phyloP scores from a whole-genome alignment of 176 grass and related monocot genomes.

The Dendrocalamus sinicus region DNA sequence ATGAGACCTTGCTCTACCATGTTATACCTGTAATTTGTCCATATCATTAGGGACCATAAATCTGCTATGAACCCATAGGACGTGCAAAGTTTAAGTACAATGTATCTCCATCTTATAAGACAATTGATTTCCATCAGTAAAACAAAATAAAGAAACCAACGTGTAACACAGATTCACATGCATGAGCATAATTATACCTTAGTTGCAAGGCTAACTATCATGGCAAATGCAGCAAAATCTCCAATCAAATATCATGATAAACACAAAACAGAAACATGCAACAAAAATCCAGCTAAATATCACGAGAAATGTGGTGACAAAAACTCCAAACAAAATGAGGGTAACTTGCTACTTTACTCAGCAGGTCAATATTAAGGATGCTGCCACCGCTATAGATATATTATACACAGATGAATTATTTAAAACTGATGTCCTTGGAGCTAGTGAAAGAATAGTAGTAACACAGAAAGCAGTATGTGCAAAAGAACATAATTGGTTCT shows the following conservation, averaged over 20 bases:
- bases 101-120: background rate
- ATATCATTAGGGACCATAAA: conserved; percentile 25
- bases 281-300: background rate
- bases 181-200: background rate
- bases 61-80: background rate
- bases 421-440: background rate
- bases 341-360: background rate
- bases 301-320: background rate
- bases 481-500: background rate
- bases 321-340: conserved; percentile 7
- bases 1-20: conserved; percentile 83
- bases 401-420: background rate
- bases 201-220: background rate
- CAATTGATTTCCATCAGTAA: background rate
- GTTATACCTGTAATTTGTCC: conserved; percentile 65
- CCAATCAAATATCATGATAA: conserved; percentile 5
- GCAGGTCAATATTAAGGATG: background rate
- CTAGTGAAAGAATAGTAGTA: conserved; percentile 8
- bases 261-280: conserved; percentile 11
- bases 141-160: conserved; percentile 1
- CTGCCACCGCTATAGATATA: background rate
- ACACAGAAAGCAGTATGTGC: background rate
- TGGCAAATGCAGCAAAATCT: conserved; percentile 3
- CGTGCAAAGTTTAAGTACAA: background rate
- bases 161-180: background rate